Evolutionary conservation across 225 moss, liverwort and hornwort genomes (phyloP).

Genomic region (Bryoerythrophyllum caledonicum): DNA sequence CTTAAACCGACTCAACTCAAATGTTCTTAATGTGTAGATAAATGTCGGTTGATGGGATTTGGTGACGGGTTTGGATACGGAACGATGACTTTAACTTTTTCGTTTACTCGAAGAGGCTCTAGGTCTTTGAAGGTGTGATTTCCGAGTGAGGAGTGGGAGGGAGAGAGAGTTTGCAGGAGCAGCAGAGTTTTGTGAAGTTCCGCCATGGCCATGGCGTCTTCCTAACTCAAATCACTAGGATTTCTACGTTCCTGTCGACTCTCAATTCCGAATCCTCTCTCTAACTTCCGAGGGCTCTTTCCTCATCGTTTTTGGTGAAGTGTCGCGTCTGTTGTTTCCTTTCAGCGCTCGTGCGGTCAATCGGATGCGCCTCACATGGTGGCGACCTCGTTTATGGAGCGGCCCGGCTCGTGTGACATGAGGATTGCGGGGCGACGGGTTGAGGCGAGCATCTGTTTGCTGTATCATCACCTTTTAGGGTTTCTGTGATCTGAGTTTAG

Average conservation of each 20-base stretch:
- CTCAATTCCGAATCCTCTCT: not conserved
- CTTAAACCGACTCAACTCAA: too few species aligned
- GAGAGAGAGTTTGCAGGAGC: not conserved
- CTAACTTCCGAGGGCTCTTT: not conserved
- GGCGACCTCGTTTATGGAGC: constrained; percentile 15
- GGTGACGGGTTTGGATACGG: not conserved
- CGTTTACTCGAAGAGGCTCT: not conserved
- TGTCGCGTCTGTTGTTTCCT: not conserved
- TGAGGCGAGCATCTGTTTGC: constrained; percentile 33
- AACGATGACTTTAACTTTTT: not conserved
- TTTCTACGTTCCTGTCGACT: not conserved
- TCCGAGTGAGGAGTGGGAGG: not conserved
- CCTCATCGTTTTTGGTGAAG: constrained; percentile 3
- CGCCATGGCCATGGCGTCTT: constrained; percentile 15
- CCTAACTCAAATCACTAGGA: not conserved
- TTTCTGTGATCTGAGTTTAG: constrained; percentile 22
- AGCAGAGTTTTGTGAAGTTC: not conserved
- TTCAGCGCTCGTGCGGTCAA: not conserved
- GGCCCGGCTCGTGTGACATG: constrained; percentile 23
- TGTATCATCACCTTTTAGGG: constrained; percentile 27
- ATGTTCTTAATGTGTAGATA: fast-evolving
- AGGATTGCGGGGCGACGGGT: constrained; percentile 18
- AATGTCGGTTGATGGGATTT: too few species aligned
- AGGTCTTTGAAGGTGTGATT: not conserved
- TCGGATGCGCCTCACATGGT: constrained; percentile 25